Base-by-base conservation (phyloP, 2,329 filamentous ascomycete species). In the Cercospora nicotianae region DNA sequence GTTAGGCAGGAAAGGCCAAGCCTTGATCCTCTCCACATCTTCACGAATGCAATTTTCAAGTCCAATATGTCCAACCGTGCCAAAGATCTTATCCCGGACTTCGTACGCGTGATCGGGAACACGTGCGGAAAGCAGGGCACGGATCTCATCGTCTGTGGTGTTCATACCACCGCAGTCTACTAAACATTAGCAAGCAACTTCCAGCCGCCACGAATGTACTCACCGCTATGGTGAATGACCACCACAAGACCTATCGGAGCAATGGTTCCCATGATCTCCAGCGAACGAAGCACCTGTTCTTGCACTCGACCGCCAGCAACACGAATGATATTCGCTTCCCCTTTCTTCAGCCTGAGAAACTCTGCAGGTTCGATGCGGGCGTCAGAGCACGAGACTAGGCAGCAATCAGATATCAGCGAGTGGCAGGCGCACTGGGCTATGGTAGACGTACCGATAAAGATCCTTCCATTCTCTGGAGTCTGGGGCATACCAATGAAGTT, bases 381-480 rank as follows among this genome's bases (percentile, higher is more conserved):
- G 36, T 62, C 60, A 51, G 60, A 62, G 36, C 60, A 62, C 33
- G 60, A 62, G 18, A 62, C 60, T 48, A 20, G 23, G 13, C n/a
- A 58, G 12, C 23, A 58, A 2, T 23, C 20, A 23, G 20, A 20
- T 48, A 9, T 48, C 18, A 48, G 42, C 18, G n/a, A 12, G 8
- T 39, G 2, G 36, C 16, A 39, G 36, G 36, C 1, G 13, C 36
- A n/a, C 36, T 39, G 2, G 36, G 3, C n/a, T 6, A 39, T 39
- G 0, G 36, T n/a, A 3, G 36, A 39, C 42, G 1, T 1, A 48
- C 42, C 1, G 42, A 48, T 48, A 3, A 48, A 18, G 20, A 48
- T 18, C 18, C 42, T 48, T 48, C 42, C 42, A 23, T 48, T 48
- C 42, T 48, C 42, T 48, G 20, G 42, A 13, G 42, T 48, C 42